Conservation (phyloP, 2,329 filamentous ascomycete genomes). For the Nigrospora osmanthi region DNA sequence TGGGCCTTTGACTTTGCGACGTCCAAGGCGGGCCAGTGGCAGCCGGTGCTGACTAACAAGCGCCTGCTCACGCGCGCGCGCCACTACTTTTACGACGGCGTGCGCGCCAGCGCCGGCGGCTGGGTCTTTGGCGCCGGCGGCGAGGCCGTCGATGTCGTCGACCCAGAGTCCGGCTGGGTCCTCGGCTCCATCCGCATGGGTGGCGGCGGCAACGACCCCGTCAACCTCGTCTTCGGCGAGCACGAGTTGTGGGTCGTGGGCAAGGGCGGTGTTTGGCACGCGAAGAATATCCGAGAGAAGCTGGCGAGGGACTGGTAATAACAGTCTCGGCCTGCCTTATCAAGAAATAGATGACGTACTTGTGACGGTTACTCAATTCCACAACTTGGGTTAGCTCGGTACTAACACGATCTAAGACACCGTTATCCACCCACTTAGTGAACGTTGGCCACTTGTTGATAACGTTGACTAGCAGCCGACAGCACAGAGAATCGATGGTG, state of each 20-base stretch:
- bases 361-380: too few relatives aligned
- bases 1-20: neutral
- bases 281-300: neutral
- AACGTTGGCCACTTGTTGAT: too few relatives aligned
- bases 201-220: neutral
- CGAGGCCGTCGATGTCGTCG: neutral
- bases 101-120: neutral
- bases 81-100: neutral
- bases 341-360: too few relatives aligned
- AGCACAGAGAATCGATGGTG: too few relatives aligned
- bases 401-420: too few relatives aligned
- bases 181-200: neutral
- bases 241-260: neutral
- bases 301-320: neutral
- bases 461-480: too few relatives aligned
- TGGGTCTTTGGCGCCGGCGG: neutral
- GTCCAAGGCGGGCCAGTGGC: neutral
- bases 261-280: neutral
- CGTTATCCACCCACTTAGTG: too few relatives aligned
- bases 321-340: too few relatives aligned
- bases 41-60: neutral
- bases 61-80: neutral
- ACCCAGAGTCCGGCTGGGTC: neutral
- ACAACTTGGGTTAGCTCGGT: too few relatives aligned
- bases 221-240: neutral